A percentile compares a stretch with the other conserved stretches of the same genome.
Conservation (phyloP, 805 yeast species). For the Wickerhamiella azymoides region DNA sequence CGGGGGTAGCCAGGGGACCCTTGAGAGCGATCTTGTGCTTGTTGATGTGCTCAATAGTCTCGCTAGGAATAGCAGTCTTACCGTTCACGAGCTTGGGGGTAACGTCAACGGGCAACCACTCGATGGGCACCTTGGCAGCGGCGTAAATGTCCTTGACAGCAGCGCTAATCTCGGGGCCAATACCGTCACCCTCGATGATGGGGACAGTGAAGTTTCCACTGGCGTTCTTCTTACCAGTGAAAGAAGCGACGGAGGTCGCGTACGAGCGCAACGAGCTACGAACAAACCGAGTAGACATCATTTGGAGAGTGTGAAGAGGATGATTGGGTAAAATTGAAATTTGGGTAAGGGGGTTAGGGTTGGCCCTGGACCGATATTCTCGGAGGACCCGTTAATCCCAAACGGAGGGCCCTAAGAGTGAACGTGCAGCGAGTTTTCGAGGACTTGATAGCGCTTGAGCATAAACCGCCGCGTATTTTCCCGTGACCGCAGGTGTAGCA, state of each 20-base stretch:
- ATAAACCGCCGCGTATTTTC: too few relatives aligned
- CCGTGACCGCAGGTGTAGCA: too few relatives aligned
- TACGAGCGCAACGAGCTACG: conserved; percentile 16
- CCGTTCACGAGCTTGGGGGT: conserved; percentile 87
- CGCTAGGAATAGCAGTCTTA: conserved; percentile 82
- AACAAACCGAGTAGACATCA: conserved; percentile 7
- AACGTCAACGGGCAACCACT: conserved; percentile 95
- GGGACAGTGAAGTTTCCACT: conserved; percentile 83
- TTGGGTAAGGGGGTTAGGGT: background rate
- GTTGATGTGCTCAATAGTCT: conserved; percentile 85
- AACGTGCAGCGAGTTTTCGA: too few relatives aligned
- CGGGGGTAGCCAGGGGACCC: conserved; percentile 98
- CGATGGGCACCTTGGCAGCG: conserved; percentile 91
- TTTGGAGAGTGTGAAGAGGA: background rate
- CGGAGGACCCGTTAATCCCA: background rate
- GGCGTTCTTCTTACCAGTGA: conserved; percentile 29
- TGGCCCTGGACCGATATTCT: background rate
- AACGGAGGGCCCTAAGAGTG: too few relatives aligned
- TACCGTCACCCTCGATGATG: conserved; percentile 97
- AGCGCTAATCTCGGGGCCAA: conserved; percentile 88
- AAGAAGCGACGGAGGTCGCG: conserved; percentile 29
- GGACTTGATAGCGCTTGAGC: too few relatives aligned
- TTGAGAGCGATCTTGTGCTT: conserved; percentile 88
- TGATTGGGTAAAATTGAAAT: background rate
- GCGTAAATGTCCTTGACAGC: conserved; percentile 86